Evolutionary conservation across 2,329 filamentous ascomycete genomes (phyloP), one percentile per base, ranked within the genome.

Genomic region (Pseudocercospora cruenta): DNA sequence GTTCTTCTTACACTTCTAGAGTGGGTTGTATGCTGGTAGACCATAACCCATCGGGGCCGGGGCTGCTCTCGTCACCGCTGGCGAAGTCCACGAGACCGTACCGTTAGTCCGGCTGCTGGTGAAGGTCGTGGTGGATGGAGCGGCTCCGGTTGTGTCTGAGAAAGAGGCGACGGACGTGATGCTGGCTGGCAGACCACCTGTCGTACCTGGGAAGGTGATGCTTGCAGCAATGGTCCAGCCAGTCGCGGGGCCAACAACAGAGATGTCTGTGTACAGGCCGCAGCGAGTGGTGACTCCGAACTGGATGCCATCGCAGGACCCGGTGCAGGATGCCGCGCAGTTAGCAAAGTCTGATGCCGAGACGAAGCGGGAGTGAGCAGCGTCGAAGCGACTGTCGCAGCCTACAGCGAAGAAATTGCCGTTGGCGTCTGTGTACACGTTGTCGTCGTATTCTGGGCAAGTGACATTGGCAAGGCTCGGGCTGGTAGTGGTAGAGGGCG

Each of bases 241-340:
- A 22, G 61, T 61, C 21, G 64, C 70, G 16, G 66, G 59, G 4
- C 65, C 64, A 16, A 67, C 58, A n/a, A 70, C 63, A 5, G 65
- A 69, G 47, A 71, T 66, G 49, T 64, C 62, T 5, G 67, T 70
- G 60, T 69, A 71, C 1, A 72, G 51, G 10, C 69, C 70, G 24
- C 70, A 72, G 47, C 70, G 66, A 14, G 63, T 68, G 8, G 62
- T 63, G 49, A 62, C 64, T n/a, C 70, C 70, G 36, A 69, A 72
- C 16, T 69, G 67, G 1, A 68, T 58, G 9, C 66, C 70, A 58
- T 68, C 69, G 57, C 70, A 72, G 16, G 67, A 64, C 26, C 62
- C 67, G 14, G 69, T 72, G 51, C 70, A 72, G 8, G 63, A 54
- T 2, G 69, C 69, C 3, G 57, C 69, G 47, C 70, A 71, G 12